These are phyloP conservation scores for Cucumis hystrix DNA, from an alignment of 306 rosid species.

Conservation along the genomic window DNA sequence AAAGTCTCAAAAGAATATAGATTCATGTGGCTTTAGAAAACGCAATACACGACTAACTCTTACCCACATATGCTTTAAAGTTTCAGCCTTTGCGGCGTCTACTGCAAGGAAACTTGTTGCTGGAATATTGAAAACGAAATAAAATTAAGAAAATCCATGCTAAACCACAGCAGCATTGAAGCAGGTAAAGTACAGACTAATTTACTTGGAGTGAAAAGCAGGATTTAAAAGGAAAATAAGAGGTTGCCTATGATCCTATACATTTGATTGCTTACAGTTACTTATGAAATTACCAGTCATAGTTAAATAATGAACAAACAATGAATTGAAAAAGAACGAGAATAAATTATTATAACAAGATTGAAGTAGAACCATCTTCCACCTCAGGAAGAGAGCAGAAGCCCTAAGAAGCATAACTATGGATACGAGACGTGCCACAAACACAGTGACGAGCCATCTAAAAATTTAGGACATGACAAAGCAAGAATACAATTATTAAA, in stretches of 20 bases:
- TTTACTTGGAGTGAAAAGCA: background rate
- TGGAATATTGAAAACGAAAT: conserved; percentile 23
- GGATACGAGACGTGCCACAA: too few species aligned
- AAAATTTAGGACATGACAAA: too few species aligned
- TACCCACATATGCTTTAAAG: conserved; percentile 20
- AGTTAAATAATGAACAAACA: background rate
- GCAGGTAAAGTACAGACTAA: background rate
- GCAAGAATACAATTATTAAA: too few species aligned
- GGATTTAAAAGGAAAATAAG: background rate
- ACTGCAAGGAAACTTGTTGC: conserved; percentile 46
- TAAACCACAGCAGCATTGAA: background rate
- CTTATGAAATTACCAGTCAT: background rate
- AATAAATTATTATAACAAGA: too few species aligned
- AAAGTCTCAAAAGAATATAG: background rate
- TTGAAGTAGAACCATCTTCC: background rate
- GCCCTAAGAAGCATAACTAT: too few species aligned
- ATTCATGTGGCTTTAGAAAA: background rate
- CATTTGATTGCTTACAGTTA: background rate
- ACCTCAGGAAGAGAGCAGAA: background rate
- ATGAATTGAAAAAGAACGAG: background rate
- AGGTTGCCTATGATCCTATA: background rate
- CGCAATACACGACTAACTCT: background rate
- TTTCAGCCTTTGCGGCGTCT: conserved; percentile 56
- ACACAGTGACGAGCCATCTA: too few species aligned
- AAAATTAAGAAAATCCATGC: background rate